Evolutionary conservation across 306 rosid genomes (phyloP), one percentile per base, ranked within the genome.

Genomic region (Acacia crassicarpa): DNA sequence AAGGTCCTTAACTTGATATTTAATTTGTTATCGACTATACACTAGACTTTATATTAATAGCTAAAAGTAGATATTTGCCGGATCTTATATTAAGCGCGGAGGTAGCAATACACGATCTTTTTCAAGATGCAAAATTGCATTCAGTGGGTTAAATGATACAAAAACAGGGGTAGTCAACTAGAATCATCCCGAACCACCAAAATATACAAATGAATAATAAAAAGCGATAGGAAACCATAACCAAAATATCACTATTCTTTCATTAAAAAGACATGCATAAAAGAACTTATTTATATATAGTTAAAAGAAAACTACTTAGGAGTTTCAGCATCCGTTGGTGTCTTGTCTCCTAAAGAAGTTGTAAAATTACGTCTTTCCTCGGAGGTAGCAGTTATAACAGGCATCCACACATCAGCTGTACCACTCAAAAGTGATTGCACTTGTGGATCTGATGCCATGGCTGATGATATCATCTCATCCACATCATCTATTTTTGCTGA

Each of bases 401-500:
- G 99, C 90, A 95, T 84, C 99, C 97, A 95, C 56, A 91, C 75
- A 83, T 89, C 92, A 72, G 98, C 95, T 3, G 99, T 93, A n/a
- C 74, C 89, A 68, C 98, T 95, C 89, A 95, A 83, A 54, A 93
- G 94, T 6, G 94, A 85, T 48, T 80, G 87, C 80, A 95, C 99
- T 67, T 93, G 93, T 9, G 99, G 99, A 86, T 95, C 98, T 56
- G 90, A 79, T 82, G 95, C 95, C 91, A 92, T 90, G 69, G 97
- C 84, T 76, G 97, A 83, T 72, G 97, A 95, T 85, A 93, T 89
- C 98, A 92, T 87, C 87, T 90, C 97, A 83, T 95, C 94, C 53
- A 92, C 93, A 85, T 93, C 85, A 83, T 90, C 99, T 77, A 95
- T 79, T 90, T 92, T 93, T 49, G 90, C 91, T 33, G 95, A 95